Conservation (phyloP, 768 basidiomycete genomes). For the Xerocomellus intermedius region DNA sequence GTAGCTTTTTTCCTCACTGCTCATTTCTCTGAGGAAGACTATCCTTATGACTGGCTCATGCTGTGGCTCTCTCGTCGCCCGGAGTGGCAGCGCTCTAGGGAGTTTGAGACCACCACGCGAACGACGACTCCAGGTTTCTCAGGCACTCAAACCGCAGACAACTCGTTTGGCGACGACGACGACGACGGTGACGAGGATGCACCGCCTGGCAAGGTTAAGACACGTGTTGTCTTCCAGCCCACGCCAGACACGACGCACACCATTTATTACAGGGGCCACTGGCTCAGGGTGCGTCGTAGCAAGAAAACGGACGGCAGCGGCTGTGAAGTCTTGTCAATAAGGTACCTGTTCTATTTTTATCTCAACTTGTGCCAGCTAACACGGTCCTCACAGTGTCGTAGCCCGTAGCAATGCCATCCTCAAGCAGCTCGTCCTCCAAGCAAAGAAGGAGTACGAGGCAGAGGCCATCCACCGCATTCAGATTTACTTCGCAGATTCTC, state of each 20-base stretch:
- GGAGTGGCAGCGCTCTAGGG: constrained; percentile 86
- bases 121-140: constrained; percentile 60
- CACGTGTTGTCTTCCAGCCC: constrained; percentile 84
- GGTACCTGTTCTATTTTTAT: constrained; percentile 39
- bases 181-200: constrained; percentile 46
- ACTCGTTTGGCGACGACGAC: constrained; percentile 53
- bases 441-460: constrained; percentile 87
- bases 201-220: constrained; percentile 62
- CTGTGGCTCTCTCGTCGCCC: constrained; percentile 83
- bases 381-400: constrained; percentile 56
- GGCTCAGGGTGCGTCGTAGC: constrained; percentile 72
- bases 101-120: constrained; percentile 86
- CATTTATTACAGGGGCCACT: constrained; percentile 82
- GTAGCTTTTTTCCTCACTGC: constrained; percentile 85
- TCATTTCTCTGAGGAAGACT: constrained; percentile 88
- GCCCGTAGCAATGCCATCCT: constrained; percentile 81
- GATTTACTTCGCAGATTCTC: constrained; percentile 87
- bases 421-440: constrained; percentile 85
- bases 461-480: constrained; percentile 85
- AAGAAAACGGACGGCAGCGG: constrained; percentile 67
- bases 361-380: constrained; percentile 13
- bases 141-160: constrained; percentile 44
- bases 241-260: constrained; percentile 87
- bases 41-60: constrained; percentile 91
- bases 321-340: constrained; percentile 75